A percentile compares a stretch with the other conserved stretches of the same genome.
Evolutionary conservation across 177 flowering plant genomes (phyloP).

Genomic region (Telopea speciosissima): DNA sequence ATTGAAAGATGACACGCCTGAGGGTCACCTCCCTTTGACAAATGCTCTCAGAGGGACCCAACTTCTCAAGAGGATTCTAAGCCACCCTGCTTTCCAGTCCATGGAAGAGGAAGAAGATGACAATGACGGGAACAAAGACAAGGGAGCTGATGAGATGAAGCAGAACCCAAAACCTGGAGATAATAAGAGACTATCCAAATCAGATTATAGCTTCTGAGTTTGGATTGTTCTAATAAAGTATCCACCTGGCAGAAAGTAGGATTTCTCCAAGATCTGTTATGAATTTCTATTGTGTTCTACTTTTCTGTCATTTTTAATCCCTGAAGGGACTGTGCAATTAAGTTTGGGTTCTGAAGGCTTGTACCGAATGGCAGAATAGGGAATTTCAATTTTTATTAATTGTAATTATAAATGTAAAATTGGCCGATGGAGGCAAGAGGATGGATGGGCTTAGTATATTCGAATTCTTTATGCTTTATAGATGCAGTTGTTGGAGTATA

Average conservation of each 20-base stretch:
- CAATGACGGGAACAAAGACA: constrained; percentile 13
- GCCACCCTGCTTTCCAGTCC: constrained; percentile 68
- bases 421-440: background rate
- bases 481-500: background rate
- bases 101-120: constrained; percentile 29
- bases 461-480: background rate
- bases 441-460: background rate
- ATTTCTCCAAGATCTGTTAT: constrained; percentile 4
- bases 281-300: background rate
- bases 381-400: background rate
- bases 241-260: background rate
- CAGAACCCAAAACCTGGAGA: constrained; percentile 29
- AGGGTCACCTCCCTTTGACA: constrained; percentile 87
- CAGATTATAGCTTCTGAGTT: constrained; percentile 53
- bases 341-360: constrained; percentile 10
- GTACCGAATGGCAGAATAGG: constrained; percentile 1
- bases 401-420: background rate
- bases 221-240: background rate
- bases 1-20: constrained; percentile 58
- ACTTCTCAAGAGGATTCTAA: constrained; percentile 49
- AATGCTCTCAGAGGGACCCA: constrained; percentile 90
- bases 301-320: constrained; percentile 2
- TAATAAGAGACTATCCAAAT: constrained; percentile 26
- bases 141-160: constrained; percentile 13
- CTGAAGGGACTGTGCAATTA: constrained; percentile 1